Conservation (phyloP, 805 yeast species). For the Candida maesae region DNA sequence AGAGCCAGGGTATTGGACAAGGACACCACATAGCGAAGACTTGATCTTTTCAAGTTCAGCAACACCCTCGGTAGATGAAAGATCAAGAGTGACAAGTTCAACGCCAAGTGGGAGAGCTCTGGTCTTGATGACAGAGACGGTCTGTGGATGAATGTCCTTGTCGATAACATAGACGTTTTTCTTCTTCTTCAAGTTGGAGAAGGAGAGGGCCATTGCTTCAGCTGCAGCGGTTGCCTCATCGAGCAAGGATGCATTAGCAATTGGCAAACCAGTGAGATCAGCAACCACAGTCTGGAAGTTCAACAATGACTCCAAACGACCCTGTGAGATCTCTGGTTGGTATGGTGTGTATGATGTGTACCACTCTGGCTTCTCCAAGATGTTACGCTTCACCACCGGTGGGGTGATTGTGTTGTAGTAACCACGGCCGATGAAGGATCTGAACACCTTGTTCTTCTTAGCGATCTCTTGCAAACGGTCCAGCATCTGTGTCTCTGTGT, state of each 20-base stretch:
- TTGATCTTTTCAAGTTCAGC: constrained; percentile 32
- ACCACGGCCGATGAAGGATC: constrained; percentile 88
- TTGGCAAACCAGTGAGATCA: constrained; percentile 90
- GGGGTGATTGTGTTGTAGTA: constrained; percentile 89
- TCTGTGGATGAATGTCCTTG: constrained; percentile 75
- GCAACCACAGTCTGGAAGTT: constrained; percentile 91
- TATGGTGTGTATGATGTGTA: constrained; percentile 98
- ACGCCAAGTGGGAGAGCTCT: constrained; percentile 77
- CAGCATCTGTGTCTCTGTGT: constrained; percentile 77
- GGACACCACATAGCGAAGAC: constrained; percentile 64
- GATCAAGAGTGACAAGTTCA: constrained; percentile 54
- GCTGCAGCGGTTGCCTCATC: constrained; percentile 99
- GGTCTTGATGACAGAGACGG: constrained; percentile 70
- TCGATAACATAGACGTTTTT: constrained; percentile 70
- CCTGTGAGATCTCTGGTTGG: constrained; percentile 97
- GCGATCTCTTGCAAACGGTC: constrained; percentile 67
- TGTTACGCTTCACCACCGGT: constrained; percentile 87
- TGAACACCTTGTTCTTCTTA: constrained; percentile 63
- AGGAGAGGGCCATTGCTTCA: constrained; percentile 90
- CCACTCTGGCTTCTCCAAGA: constrained; percentile 96
- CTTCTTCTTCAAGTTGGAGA: constrained; percentile 63
- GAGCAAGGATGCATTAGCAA: constrained; percentile 89
- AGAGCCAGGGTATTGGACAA: constrained; percentile 89
- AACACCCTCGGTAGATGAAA: constrained; percentile 41
- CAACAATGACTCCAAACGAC: constrained; percentile 83